phyloP scores from a whole-genome alignment of 352 stramenopile species.

The Phytopythium delawarense region DNA sequence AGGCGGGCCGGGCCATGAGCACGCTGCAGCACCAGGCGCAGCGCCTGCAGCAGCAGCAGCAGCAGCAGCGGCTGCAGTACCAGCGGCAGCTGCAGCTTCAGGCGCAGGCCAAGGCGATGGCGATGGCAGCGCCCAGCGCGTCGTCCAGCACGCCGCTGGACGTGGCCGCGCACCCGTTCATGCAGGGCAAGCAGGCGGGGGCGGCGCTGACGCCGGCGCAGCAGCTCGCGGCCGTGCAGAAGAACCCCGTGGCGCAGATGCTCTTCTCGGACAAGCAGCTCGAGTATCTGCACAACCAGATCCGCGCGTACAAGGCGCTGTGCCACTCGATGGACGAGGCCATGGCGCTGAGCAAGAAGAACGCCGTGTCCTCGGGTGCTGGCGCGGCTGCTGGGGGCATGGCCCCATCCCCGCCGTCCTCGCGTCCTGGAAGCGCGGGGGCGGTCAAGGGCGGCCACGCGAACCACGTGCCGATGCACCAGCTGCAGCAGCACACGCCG shows the following conservation, averaged over 20 bases:
- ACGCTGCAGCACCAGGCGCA: conserved; percentile 15
- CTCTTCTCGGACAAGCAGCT: conserved; percentile 86
- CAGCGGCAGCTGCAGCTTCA: conserved; percentile 24
- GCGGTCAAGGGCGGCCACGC: not conserved
- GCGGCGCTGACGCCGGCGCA: conserved; percentile 22
- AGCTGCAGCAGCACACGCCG: not conserved
- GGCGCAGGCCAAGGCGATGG: conserved; percentile 6
- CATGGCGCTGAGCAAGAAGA: conserved; percentile 26
- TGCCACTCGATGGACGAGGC: conserved; percentile 82
- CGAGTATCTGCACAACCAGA: conserved; percentile 83
- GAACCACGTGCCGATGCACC: not conserved
- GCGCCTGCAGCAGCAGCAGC: conserved; percentile 25
- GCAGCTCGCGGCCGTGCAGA: conserved; percentile 31
- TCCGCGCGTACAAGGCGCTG: conserved; percentile 77
- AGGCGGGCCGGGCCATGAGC: not conserved
- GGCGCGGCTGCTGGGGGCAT: not conserved
- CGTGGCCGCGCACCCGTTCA: conserved; percentile 52
- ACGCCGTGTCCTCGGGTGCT: not conserved
- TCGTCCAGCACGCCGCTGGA: conserved; percentile 23
- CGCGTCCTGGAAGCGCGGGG: not conserved
- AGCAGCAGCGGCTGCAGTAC: conserved; percentile 14
- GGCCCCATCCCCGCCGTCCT: not conserved
- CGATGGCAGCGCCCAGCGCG: not conserved
- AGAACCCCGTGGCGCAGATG: conserved; percentile 30
- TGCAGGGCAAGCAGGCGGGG: conserved; percentile 49